Evolutionary conservation across 177 flowering plant genomes (phyloP).

Genomic region (Vitis hybrid): DNA sequence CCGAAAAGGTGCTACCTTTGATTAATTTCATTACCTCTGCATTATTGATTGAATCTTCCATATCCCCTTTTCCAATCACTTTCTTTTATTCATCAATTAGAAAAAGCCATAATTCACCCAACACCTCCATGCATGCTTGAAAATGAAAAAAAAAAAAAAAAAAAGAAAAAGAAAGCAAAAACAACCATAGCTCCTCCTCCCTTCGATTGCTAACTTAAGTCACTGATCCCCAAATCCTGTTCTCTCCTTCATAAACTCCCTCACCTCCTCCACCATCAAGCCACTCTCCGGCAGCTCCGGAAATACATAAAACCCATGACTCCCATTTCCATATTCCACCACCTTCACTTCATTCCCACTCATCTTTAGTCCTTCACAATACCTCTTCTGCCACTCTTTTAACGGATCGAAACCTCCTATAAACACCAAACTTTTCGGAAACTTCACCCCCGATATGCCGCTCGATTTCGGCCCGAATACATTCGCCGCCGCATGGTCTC

Average conservation of each 20-base stretch:
- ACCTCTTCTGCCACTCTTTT: slow-evolving; percentile 41
- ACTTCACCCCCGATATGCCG: slow-evolving; percentile 15
- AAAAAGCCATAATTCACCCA: no score
- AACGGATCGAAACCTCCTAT: slow-evolving; percentile 35
- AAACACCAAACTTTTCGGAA: slow-evolving; percentile 27
- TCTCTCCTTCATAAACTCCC: slow-evolving; percentile 19
- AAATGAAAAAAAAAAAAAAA: no score
- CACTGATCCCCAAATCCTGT: no score
- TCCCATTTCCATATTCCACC: slow-evolving; percentile 31
- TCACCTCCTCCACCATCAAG: slow-evolving; percentile 21
- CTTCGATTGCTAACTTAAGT: no score
- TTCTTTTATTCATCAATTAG: no score
- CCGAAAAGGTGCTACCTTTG: no score
- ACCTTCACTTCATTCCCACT: slow-evolving; percentile 31
- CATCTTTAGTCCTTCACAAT: slow-evolving; percentile 32
- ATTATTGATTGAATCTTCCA: no score
- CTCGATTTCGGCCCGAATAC: slow-evolving; percentile 30
- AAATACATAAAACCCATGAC: slow-evolving; percentile 38
- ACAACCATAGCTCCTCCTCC: no score
- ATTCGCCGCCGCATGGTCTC: slow-evolving; percentile 43
- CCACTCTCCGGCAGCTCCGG: slow-evolving; percentile 26
- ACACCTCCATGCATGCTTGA: no score
- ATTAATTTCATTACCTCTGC: no score
- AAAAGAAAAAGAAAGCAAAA: no score
- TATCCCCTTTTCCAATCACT: no score